Evolutionary conservation across 768 basidiomycete species (phyloP), one percentile per base, ranked within the genome.

Genomic region (Saitozyma podzolica): DNA sequence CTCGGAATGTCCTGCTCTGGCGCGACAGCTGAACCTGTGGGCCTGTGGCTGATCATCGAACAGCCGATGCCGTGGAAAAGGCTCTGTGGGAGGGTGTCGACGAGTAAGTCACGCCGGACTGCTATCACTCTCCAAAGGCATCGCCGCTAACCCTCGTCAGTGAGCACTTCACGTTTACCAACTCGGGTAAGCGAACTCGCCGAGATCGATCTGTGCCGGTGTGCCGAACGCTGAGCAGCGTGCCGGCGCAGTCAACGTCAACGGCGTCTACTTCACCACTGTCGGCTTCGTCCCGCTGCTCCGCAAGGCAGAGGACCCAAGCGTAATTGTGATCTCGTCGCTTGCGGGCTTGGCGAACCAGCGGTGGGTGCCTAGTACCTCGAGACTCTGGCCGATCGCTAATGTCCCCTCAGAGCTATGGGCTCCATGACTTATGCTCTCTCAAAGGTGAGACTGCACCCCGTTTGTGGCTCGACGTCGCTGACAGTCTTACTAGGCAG

Each of bases 261-360:
- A 67, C 45, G 72, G 71, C 65, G 67, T 70, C 16, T 76, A 72
- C 64, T 74, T 72, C 58, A 54, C 67, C 45, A 76, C 73, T 16
- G 65, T 67, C 19, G 66, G 63, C 8, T 50, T 74, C 19, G 50
- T 76, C 13, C 75, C 75, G 10, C 50, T 76, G 0, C 65, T 76
- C 4, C 56, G 67, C 17, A 72, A 74, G 56, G 55, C 67, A 2
- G 63, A 65, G 4, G 40, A 56, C 17, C 66, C 70, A 1, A 72
- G 63, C 49, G 73, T 76, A 19, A 59, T 70, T 20, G 62, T 68
- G 20, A 76, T 76, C 50, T 70, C 70, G 8, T 74, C 72, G 8
- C 70, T 76, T 50, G 75, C 72, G 11, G 75, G 65, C 41, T 55
- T 74, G 20, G 67, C 68, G 2, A 69, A 64, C 47, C 74, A 75